Conservation (phyloP, 805 yeast species). For the Candida boidinii region DNA sequence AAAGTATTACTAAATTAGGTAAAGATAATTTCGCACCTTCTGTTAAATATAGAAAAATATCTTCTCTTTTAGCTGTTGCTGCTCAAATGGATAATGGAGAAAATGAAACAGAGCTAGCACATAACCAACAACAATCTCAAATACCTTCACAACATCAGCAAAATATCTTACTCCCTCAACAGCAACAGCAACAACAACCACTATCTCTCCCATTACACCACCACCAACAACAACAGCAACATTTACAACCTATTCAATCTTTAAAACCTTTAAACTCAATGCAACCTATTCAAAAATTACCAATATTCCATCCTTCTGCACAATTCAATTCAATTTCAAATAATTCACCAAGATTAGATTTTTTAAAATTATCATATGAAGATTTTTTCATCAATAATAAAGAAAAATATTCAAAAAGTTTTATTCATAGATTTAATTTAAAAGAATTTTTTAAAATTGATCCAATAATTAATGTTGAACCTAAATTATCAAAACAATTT, state of each 20-base stretch:
- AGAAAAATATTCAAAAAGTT: conserved; percentile 10
- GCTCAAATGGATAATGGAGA: conserved; percentile 1
- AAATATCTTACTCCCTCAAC: too few relatives aligned
- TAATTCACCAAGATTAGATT: too few relatives aligned
- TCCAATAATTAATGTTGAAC: conserved; percentile 46
- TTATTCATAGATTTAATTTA: conserved; percentile 37
- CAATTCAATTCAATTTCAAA: neutral
- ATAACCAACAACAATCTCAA: neutral
- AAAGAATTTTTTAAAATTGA: conserved; percentile 36
- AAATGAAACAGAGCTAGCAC: neutral
- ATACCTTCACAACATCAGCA: neutral
- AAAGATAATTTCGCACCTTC: too few relatives aligned
- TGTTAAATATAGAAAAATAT: conserved; percentile 21
- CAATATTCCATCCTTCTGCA: too few relatives aligned
- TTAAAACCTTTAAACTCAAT: too few relatives aligned
- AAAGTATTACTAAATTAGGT: too few relatives aligned
- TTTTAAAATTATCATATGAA: conserved; percentile 13
- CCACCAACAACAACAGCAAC: conserved; percentile 1
- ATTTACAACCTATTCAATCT: neutral
- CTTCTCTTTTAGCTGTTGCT: conserved; percentile 15
- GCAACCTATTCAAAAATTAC: too few relatives aligned
- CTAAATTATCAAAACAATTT: conserved; percentile 38
- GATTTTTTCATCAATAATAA: conserved; percentile 12
- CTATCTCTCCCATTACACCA: conserved; percentile 1
- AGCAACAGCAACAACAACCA: conserved; percentile 2